phyloP scores from a whole-genome alignment of 176 grass and related monocot species.

The Cymbopogon citratus region DNA sequence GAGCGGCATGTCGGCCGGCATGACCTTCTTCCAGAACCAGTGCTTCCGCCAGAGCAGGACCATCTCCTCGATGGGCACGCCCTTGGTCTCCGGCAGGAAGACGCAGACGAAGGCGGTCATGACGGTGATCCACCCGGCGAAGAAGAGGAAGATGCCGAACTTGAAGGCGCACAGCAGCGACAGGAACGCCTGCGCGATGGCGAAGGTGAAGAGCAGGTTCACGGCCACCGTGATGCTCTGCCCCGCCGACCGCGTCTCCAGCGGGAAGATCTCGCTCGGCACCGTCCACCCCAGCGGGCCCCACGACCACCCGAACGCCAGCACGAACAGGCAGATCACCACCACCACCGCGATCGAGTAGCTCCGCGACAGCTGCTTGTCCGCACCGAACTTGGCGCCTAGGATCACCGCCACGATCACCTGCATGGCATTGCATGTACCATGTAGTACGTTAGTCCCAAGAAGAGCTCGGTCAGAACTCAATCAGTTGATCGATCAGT shows the following conservation, averaged over 20 bases:
- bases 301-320: slow-evolving; percentile 93
- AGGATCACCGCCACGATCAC: slow-evolving; percentile 76
- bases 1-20: slow-evolving; percentile 47
- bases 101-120: slow-evolving; percentile 78
- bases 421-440: slow-evolving; percentile 33
- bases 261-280: slow-evolving; percentile 88
- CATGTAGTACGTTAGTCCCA: no score
- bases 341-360: slow-evolving; percentile 71
- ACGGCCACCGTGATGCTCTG: slow-evolving; percentile 94
- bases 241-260: slow-evolving; percentile 85
- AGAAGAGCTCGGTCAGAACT: no score
- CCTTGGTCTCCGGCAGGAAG: slow-evolving; percentile 81
- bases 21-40: slow-evolving; percentile 72
- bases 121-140: slow-evolving; percentile 66
- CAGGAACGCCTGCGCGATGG: slow-evolving; percentile 73
- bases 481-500: no score
- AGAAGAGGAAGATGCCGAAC: slow-evolving; percentile 95
- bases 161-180: slow-evolving; percentile 67
- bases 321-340: slow-evolving; percentile 88
- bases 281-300: slow-evolving; percentile 87
- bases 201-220: slow-evolving; percentile 79
- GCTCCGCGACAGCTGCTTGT: slow-evolving; percentile 61
- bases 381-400: slow-evolving; percentile 52
- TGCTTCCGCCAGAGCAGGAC: slow-evolving; percentile 79
- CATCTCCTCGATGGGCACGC: slow-evolving; percentile 91